phyloP scores from a whole-genome alignment of 1,284 basidiomycete species.

The Somion occarium region DNA sequence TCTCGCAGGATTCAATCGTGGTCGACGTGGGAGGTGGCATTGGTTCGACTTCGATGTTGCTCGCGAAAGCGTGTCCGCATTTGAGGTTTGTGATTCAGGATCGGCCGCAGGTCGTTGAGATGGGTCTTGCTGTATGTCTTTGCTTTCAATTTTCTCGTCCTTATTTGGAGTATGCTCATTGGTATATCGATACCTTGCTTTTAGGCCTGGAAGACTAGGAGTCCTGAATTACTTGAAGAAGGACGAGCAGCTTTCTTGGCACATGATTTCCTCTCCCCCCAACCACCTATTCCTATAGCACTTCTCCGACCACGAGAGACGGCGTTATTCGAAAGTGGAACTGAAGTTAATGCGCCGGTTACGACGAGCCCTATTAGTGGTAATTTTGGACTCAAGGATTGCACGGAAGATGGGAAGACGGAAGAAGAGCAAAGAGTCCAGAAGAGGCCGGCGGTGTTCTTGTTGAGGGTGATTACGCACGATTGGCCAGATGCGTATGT shows the following conservation, averaged over 20 bases:
- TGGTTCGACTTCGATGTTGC: slow-evolving; percentile 64
- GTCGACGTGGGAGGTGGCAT: slow-evolving; percentile 78
- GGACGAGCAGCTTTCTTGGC: slow-evolving; percentile 59
- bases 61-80: slow-evolving; percentile 51
- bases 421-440: background rate
- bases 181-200: background rate
- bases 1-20: slow-evolving; percentile 50
- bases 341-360: background rate
- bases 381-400: background rate
- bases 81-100: slow-evolving; percentile 69
- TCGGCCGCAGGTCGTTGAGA: slow-evolving; percentile 54
- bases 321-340: background rate
- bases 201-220: slow-evolving; percentile 56
- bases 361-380: background rate
- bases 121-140: slow-evolving; percentile 45
- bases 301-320: background rate
- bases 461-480: slow-evolving; percentile 66
- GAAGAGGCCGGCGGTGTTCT: slow-evolving; percentile 47
- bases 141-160: background rate
- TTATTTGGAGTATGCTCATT: background rate
- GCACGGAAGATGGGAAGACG: background rate
- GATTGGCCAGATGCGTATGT: slow-evolving; percentile 71
- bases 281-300: slow-evolving; percentile 32
- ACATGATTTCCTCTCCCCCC: slow-evolving; percentile 69
- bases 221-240: slow-evolving; percentile 54